These are phyloP conservation scores for Berkeleyomyces rouxiae DNA, from an alignment of 2,329 filamentous ascomycete genomes.

Conservation along the genomic window DNA sequence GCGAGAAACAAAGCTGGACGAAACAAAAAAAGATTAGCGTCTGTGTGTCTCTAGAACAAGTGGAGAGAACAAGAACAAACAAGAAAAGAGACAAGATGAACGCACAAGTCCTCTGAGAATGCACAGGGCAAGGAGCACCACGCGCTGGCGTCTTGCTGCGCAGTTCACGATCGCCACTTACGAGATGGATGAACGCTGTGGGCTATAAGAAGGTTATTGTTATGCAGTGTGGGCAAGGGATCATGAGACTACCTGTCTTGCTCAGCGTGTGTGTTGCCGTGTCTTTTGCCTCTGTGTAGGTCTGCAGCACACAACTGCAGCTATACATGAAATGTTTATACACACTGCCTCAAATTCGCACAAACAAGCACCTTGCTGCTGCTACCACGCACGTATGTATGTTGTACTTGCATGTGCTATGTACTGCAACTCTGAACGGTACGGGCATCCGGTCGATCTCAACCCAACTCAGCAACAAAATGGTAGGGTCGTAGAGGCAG, in stretches of 20 bases:
- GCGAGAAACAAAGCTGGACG: neutral
- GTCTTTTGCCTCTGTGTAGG: neutral
- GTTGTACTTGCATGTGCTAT: neutral
- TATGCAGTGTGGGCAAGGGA: neutral
- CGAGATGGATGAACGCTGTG: neutral
- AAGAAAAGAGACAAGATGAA: neutral
- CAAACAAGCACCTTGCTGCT: neutral
- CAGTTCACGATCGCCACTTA: constrained; percentile 1
- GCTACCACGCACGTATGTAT: neutral
- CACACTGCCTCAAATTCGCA: neutral
- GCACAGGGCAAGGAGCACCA: neutral
- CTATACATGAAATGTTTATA: neutral
- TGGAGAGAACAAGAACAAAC: neutral
- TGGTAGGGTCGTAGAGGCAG: neutral
- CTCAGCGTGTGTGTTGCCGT: neutral
- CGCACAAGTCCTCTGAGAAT: neutral
- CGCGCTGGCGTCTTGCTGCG: neutral
- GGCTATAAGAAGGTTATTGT: neutral
- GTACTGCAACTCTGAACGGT: neutral
- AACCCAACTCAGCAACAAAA: neutral
- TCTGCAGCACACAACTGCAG: neutral
- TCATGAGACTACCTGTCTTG: neutral
- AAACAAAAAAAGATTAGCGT: neutral
- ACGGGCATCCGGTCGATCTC: neutral
- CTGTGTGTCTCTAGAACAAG: neutral